Base-by-base conservation (phyloP, 768 basidiomycete species). In the Amanita jacksonii region DNA sequence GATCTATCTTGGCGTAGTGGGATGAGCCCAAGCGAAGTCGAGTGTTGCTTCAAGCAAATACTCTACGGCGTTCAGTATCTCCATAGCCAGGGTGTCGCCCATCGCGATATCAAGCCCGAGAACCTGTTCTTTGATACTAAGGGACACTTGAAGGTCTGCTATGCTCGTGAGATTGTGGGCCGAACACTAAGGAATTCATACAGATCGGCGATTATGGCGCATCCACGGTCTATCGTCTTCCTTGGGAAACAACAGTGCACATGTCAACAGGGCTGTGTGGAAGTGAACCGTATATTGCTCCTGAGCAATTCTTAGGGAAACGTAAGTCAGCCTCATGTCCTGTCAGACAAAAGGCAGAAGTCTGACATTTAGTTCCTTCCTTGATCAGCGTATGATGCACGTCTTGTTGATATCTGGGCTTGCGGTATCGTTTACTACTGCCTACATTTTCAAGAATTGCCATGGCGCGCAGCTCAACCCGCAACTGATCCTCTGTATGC, bases 171-270 rank as follows among this genome's bases (percentile, higher is more conserved):
- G 6, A 3, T 27, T n/a, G 36, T 27, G 19, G 12, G 4, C 38
- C 25, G 33, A 20, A 47, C 34, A 47, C 27, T 24, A 45, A 19
- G 4, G 34, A 9, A 24, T 41, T 47, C 13, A 32, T 30, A 12
- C 60, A 93, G 91, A 94, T 98, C 53, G 93, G 94, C 45, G 94
- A 99, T 60, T 99, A 97, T 54, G 94, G 94, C 42, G 96, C 94
- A 7, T 96, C 91, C 34, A 97, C 96, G n/a, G 94, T 99, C 40
- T 99, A 97, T 63, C 78, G 94, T 48, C 79, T 99, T 44, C 96
- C 96, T 32, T 99, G 94, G 94, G 93, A 99, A 67, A 70, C 83
- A 42, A 96, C 92, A 32, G 83, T 97, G 38, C 94, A 99, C 61
- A 83, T 97, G 79, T 92, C 88, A 10, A 96, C 92, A 20, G 94